These are phyloP conservation scores for Pseudozyma thailandica DNA, from an alignment of 1,284 basidiomycete genomes.

Conservation along the genomic window DNA sequence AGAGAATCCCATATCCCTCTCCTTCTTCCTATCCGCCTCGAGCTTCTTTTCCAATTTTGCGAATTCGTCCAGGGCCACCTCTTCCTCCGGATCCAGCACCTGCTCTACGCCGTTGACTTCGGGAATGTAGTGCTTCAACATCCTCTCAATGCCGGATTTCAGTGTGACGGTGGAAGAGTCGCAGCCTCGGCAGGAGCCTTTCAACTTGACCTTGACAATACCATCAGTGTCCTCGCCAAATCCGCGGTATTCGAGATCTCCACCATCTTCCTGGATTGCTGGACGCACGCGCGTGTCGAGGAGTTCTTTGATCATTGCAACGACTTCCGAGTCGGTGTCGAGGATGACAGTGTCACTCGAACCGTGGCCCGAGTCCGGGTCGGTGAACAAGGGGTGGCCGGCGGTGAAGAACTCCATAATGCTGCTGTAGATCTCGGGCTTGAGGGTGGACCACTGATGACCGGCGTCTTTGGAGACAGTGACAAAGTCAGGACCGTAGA, in stretches of 20 bases:
- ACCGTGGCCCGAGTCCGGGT: slow-evolving; percentile 72
- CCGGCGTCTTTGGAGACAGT: slow-evolving; percentile 92
- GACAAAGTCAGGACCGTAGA: slow-evolving; percentile 98
- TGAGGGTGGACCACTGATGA: slow-evolving; percentile 86
- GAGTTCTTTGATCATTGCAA: slow-evolving; percentile 98
- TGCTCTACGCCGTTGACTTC: slow-evolving; percentile 98
- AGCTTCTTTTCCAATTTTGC: slow-evolving; percentile 87
- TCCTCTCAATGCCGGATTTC: slow-evolving; percentile 81
- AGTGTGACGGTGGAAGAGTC: slow-evolving; percentile 91
- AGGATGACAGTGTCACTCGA: slow-evolving; percentile 95
- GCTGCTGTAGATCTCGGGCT: slow-evolving; percentile 97
- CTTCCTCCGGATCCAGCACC: slow-evolving; percentile 90
- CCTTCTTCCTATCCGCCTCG: slow-evolving; percentile 60
- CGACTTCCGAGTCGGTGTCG: slow-evolving; percentile 94
- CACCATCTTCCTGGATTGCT: slow-evolving; percentile 94
- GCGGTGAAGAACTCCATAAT: slow-evolving; percentile 98
- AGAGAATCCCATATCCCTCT: slow-evolving; percentile 57
- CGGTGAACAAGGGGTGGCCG: slow-evolving; percentile 83
- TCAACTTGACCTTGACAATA: slow-evolving; percentile 81
- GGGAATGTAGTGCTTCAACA: slow-evolving; percentile 99
- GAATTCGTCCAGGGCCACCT: slow-evolving; percentile 88
- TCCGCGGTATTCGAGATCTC: slow-evolving; percentile 87
- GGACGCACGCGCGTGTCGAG: slow-evolving; percentile 94
- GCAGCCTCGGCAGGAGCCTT: slow-evolving; percentile 96
- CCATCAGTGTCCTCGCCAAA: slow-evolving; percentile 72